These are phyloP conservation scores for Chromera velia DNA, from an alignment of 73 alveolate genomes.

Conservation along the genomic window DNA sequence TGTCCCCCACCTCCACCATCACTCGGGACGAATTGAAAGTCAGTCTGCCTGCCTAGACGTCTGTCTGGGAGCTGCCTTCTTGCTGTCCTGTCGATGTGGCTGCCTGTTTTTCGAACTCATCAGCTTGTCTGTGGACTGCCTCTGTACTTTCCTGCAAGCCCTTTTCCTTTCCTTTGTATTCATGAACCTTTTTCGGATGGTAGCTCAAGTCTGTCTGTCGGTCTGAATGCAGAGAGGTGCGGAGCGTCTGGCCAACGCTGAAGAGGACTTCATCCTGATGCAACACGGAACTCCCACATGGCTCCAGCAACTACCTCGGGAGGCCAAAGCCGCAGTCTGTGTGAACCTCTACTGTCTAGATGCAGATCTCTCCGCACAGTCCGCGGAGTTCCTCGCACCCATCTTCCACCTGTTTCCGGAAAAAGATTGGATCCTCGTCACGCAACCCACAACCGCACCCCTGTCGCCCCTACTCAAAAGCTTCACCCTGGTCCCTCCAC, in stretches of 20 bases:
- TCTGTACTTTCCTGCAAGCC: too few relatives aligned
- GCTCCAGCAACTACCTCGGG: neutral
- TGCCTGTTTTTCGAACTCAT: too few relatives aligned
- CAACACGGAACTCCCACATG: neutral
- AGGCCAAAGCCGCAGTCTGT: neutral
- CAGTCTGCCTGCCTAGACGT: too few relatives aligned
- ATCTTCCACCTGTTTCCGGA: conserved; percentile 87
- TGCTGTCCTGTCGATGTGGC: too few relatives aligned
- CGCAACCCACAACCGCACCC: conserved; percentile 89
- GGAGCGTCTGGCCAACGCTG: neutral
- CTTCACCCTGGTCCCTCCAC: conserved; percentile 71
- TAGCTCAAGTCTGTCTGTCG: neutral
- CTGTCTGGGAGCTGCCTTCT: too few relatives aligned
- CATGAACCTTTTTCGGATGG: neutral
- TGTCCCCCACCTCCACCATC: neutral
- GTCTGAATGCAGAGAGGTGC: too few relatives aligned
- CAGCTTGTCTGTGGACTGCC: too few relatives aligned
- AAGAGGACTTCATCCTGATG: neutral
- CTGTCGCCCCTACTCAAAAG: conserved; percentile 74
- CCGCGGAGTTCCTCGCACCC: conserved; percentile 69
- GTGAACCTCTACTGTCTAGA: neutral
- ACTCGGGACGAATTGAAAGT: too few relatives aligned
- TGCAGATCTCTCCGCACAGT: neutral
- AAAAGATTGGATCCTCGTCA: conserved; percentile 80
- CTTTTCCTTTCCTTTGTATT: neutral